Base-by-base conservation (phyloP, 2,329 filamentous ascomycete genomes). In the Trichoderma guizhouense region DNA sequence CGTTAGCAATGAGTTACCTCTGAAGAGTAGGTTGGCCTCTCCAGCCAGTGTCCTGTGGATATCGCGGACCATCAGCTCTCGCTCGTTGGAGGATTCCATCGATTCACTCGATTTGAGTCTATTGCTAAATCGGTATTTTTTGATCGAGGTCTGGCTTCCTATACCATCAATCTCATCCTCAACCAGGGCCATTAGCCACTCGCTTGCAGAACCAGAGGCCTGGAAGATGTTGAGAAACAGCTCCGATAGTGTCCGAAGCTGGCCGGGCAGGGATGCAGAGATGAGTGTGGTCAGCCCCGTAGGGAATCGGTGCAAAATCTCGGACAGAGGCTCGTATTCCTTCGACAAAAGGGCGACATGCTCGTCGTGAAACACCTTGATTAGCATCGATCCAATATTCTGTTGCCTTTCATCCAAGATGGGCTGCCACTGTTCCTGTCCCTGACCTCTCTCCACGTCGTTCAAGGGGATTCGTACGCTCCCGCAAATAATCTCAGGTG, bases 161-260 rank as follows among this genome's bases (percentile, higher is more conserved):
- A 96, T 91, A 0, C 95, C 95, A 78, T 98, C 96, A 71, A 99
- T 98, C 81, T 99, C 96, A 78, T 98, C 95, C 81, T 99, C 96
- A 0, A 98, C 93, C 53, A 99, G 85, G 3, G 93, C 91, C 86
- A 94, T 96, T 26, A 99, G 87, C 96, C 96, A 99, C 72, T 98
- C 94, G 57, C 88, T 88, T 3, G 93, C 92, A 47, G 89, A 89
- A 0, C 93, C 94, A 3, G 94, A 95, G 3, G 97, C 95, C 79
- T 99, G 96, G 77, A 95, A 99, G 67, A 99, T 97, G 79, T 98
- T 97, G 74, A 98, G 84, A 47, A 98, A 89, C 32, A 92, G 90
- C 78, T 98, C 95, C 2, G 94, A 93, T 9, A 98, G 81, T n/a
- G 89, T 87, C 68, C 92, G 92, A 39, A 98, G 85, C 77, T 94